A percentile compares a stretch with the other conserved stretches of the same genome.
These are phyloP conservation scores for Draba incana DNA, from an alignment of 345 rosid species.

Conservation along the genomic window DNA sequence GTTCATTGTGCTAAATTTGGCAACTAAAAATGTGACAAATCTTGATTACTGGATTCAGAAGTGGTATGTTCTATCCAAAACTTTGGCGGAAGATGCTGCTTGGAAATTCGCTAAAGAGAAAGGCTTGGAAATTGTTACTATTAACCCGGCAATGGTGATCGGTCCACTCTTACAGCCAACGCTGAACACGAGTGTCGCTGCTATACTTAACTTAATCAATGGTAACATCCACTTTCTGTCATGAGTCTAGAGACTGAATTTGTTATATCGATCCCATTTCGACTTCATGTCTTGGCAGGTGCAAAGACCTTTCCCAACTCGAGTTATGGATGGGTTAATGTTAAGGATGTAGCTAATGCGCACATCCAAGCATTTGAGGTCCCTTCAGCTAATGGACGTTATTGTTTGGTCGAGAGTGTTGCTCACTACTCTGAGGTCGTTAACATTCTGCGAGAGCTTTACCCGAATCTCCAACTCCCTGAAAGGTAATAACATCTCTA, in stretches of 20 bases:
- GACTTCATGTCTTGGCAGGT: too few relatives aligned
- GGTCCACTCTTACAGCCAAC: constrained; percentile 59
- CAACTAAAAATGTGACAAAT: too few relatives aligned
- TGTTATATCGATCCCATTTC: too few relatives aligned
- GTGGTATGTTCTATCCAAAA: constrained; percentile 61
- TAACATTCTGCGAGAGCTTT: constrained; percentile 54
- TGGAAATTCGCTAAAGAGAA: constrained; percentile 56
- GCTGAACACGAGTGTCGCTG: constrained; percentile 42
- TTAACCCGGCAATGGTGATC: constrained; percentile 51
- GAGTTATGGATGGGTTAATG: constrained; percentile 48
- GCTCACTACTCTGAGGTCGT: constrained; percentile 75
- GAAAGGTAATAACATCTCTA: constrained; percentile 56
- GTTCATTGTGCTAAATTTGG: too few relatives aligned
- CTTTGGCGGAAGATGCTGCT: constrained; percentile 55
- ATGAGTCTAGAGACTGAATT: too few relatives aligned
- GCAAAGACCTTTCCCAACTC: constrained; percentile 55
- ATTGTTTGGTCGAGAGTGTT: constrained; percentile 55
- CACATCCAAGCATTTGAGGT: constrained; percentile 60
- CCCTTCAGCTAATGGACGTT: constrained; percentile 47
- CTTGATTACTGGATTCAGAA: constrained; percentile 33
- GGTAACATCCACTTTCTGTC: constrained; percentile 37
- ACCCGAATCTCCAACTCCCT: constrained; percentile 74
- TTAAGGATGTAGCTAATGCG: constrained; percentile 59
- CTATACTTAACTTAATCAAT: constrained; percentile 37
- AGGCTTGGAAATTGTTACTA: constrained; percentile 48